Base-by-base conservation (phyloP, 2,329 filamentous ascomycete genomes). In the Botrytis medusae region DNA sequence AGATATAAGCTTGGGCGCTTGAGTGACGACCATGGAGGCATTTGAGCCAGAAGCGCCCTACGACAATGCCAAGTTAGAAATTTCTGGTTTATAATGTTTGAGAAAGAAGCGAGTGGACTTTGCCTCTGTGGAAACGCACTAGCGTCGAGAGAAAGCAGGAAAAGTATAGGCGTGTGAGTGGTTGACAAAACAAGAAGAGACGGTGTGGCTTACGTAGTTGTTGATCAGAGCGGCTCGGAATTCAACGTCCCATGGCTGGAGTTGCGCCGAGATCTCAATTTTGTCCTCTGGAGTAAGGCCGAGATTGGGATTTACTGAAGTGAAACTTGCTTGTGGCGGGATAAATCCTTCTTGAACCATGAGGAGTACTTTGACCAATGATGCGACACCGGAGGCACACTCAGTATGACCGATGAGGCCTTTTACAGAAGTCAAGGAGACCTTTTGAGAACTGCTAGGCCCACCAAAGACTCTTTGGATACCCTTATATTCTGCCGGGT, bases 281-380 rank as follows among this genome's bases (percentile, higher is more conserved):
- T 51, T 46, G 54, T 64, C 42, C 9, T 42, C 14, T 34, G 42
- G 37, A 29, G 48, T 40, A 12, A 61, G 29, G 25, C n/a, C n/a
- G 25, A 72, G 32, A 20, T 25, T 46, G 22, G 79, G 75, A 64
- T 85, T 85, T 2, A 79, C 74, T 25, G 75, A 80, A 32, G 80
- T 77, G 62, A 84, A 84, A 54, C 83, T 82, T 57, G 77, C 78
- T 72, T 83, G 84, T 5, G 83, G 82, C 20, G 82, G 80, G 37
- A 84, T 81, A 16, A 83, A 79, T 0, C 80, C 80, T 54, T 82
- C 81, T 74, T 85, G 82, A 4, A 85, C 73, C 76, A 82, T 80
- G 71, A 84, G 72, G 0, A 81, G 78, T 2, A 79, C 77, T 74
- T 85, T 84, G 65, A 84, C 82, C 1, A 83, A 71, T 1, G 76